phyloP scores from a whole-genome alignment of 2,329 filamentous ascomycete genomes.

The Pestalotiopsis sp. region DNA sequence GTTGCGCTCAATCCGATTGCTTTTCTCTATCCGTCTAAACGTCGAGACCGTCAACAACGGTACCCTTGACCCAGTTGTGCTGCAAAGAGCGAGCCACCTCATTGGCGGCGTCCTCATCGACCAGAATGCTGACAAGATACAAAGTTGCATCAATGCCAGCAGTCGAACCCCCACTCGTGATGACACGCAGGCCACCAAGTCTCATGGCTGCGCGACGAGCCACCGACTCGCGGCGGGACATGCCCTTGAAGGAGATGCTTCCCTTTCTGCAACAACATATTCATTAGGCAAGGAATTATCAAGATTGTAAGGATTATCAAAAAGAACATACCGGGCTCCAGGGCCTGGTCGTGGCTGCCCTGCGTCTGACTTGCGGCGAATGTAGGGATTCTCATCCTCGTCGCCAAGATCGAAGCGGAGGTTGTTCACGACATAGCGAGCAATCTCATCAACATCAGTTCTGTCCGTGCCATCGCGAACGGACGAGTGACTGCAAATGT shows the following conservation, averaged over 20 bases:
- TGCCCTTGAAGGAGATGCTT: constrained; percentile 78
- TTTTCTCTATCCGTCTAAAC: constrained; percentile 54
- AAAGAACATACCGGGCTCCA: constrained; percentile 55
- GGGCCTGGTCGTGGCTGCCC: constrained; percentile 55
- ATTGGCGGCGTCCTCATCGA: constrained; percentile 73
- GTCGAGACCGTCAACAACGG: constrained; percentile 82
- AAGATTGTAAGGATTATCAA: not conserved
- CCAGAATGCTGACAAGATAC: constrained; percentile 83
- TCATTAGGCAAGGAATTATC: constrained; percentile 19
- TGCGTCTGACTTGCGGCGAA: constrained; percentile 72
- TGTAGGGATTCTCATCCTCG: constrained; percentile 81
- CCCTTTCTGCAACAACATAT: constrained; percentile 64
- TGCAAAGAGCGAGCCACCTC: constrained; percentile 77
- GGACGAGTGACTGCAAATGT: constrained; percentile 73
- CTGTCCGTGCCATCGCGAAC: constrained; percentile 72
- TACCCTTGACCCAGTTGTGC: constrained; percentile 83
- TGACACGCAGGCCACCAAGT: constrained; percentile 69
- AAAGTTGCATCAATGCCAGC: constrained; percentile 81
- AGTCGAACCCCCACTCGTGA: constrained; percentile 78
- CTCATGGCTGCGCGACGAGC: constrained; percentile 76
- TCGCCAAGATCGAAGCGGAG: constrained; percentile 83
- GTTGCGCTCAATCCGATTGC: constrained; percentile 12
- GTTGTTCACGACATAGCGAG: constrained; percentile 88
- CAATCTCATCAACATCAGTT: constrained; percentile 80
- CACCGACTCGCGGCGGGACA: constrained; percentile 77